Base-by-base conservation (phyloP, 1,139 yeast species). In the Taiozyma sp. region DNA sequence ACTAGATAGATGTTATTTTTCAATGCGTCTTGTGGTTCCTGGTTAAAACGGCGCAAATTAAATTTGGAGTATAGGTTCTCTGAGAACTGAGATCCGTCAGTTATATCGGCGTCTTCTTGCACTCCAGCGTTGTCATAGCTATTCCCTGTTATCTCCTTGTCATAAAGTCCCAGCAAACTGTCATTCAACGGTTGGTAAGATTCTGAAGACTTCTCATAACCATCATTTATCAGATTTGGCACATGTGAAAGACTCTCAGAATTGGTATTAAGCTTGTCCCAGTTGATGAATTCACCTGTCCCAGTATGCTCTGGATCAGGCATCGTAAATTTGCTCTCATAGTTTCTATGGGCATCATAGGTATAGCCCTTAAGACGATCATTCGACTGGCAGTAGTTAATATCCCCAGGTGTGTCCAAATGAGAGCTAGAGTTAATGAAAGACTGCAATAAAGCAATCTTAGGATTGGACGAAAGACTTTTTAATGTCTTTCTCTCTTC, bases 41-140 rank as follows among this genome's bases (percentile, higher is more conserved):
- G 39, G 14, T 42, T 14, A 3, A 52, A 34, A 14, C 51, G 49
- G 19, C 55, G 56, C 19, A 57, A 32, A 39, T 54, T 57, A 44
- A 46, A 55, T 12, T 53, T 59, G 8, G 61, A 57, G 16, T 55
- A 53, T 19, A 59, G 34, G 13, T 52, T 53, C 3, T 43, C 46
- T 8, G 58, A 43, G 32, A 54, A 52, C 6, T 42, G 49, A 13
- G 51, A 45, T 24, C 44, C 36, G 13, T 47, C 44, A 39, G 9
- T 40, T 30, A 16, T n/a, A 14, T 40, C 4, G 7, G 14, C 6
- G 23, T 4, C 46, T n/a, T 3, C 47, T 30, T 13, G 32, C 24
- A 27, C 43, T 16, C 30, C 30, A 28, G 44, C 28, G 6, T 27
- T 29, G 24, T 23, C 22, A 19, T n/a, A 8, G 1, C 24, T 28